Evolutionary conservation across 192 early-diverging fungal species (phyloP).

Genomic region (Powellomyces hirtus): DNA sequence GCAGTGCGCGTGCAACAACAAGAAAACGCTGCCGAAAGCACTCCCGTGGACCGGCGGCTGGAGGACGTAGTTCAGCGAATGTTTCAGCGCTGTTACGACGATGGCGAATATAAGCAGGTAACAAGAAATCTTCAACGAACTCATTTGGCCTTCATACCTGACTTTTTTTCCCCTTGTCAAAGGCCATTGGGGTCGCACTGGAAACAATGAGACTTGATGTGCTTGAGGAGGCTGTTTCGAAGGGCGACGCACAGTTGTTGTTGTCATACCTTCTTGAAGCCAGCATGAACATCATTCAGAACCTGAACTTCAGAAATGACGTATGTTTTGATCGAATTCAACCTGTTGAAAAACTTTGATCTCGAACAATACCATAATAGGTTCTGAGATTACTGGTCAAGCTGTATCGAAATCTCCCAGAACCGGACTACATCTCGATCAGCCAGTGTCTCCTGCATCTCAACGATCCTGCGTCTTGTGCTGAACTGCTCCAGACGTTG

Average conservation of each 20-base stretch:
- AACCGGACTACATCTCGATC: conserved; percentile 91
- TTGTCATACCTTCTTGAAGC: conserved; percentile 84
- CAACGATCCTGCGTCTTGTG: conserved; percentile 72
- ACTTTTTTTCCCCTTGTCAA: background rate
- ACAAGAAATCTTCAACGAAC: too few relatives aligned
- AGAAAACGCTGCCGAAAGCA: conserved; percentile 34
- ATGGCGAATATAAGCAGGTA: conserved; percentile 80
- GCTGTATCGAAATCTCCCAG: conserved; percentile 66
- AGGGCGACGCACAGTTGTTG: conserved; percentile 59
- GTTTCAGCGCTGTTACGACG: conserved; percentile 87
- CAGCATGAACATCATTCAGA: conserved; percentile 80
- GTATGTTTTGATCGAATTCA: conserved; percentile 35
- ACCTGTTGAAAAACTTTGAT: background rate
- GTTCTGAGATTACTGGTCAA: conserved; percentile 72
- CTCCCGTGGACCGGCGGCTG: conserved; percentile 73
- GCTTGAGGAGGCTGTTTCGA: conserved; percentile 76
- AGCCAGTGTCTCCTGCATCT: conserved; percentile 90
- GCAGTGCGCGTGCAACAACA: conserved; percentile 54
- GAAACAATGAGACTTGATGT: conserved; percentile 90
- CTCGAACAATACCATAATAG: conserved; percentile 23
- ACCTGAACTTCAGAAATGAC: conserved; percentile 77
- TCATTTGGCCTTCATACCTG: too few relatives aligned
- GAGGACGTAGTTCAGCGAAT: conserved; percentile 91
- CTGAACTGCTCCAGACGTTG: conserved; percentile 72
- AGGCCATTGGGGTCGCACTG: conserved; percentile 94